A percentile compares a stretch with the other conserved stretches of the same genome.
Conservation (phyloP, 148 eudicot species). For the Nepenthes mirabilis region DNA sequence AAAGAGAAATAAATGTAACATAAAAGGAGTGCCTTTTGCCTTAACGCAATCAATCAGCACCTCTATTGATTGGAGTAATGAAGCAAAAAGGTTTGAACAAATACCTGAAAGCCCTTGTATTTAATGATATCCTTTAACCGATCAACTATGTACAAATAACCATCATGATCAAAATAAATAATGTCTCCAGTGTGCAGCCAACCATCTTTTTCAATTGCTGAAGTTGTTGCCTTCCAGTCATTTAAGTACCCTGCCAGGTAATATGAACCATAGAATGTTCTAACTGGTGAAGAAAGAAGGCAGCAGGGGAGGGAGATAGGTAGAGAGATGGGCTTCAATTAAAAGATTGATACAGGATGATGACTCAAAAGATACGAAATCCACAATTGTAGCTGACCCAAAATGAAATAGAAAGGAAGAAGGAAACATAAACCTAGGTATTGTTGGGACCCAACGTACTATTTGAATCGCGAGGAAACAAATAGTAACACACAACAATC, state of each 20-base stretch:
- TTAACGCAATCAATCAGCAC: background rate
- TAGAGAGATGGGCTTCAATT: too few relatives aligned
- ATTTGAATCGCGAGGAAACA: too few relatives aligned
- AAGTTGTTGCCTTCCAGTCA: conserved; percentile 43
- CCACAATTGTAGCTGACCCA: too few relatives aligned
- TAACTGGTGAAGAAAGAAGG: too few relatives aligned
- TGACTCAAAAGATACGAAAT: too few relatives aligned
- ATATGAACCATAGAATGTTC: background rate
- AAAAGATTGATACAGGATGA: too few relatives aligned
- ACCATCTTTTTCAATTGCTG: conserved; percentile 52
- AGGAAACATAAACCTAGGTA: too few relatives aligned
- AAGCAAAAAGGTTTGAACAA: background rate
- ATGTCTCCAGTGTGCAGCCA: conserved; percentile 94
- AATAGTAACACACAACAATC: too few relatives aligned
- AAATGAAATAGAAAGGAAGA: too few relatives aligned
- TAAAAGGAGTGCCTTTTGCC: background rate
- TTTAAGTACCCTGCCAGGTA: conserved; percentile 62
- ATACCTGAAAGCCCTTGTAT: conserved; percentile 94
- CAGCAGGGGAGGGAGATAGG: too few relatives aligned
- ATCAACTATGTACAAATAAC: conserved; percentile 65
- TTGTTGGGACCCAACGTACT: too few relatives aligned
- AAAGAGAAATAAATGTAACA: background rate
- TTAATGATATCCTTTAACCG: conserved; percentile 91
- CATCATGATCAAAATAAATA: conserved; percentile 63
- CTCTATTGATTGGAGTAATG: background rate